Evolutionary conservation across 257 asterid species (phyloP).

Genomic region (Solanum piurae): DNA sequence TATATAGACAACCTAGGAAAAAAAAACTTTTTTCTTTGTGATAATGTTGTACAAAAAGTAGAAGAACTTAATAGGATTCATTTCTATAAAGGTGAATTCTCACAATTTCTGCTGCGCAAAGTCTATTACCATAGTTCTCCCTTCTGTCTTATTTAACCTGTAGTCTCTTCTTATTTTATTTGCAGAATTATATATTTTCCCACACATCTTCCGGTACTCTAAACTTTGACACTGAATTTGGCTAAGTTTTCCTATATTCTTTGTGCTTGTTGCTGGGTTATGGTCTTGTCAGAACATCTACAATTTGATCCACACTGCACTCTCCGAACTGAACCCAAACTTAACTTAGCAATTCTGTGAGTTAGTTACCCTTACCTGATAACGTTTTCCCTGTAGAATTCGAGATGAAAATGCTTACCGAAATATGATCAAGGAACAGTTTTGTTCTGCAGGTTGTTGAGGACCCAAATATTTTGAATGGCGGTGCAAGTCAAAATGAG

Average conservation of each 20-base stretch:
- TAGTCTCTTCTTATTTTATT: not conserved
- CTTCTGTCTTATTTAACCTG: not conserved
- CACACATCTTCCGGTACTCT: not conserved
- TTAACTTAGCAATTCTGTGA: not conserved
- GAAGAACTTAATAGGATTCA: not conserved
- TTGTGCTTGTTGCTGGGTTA: not conserved
- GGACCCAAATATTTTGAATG: slow-evolving; percentile 10
- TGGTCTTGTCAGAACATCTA: not conserved
- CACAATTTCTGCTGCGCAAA: not conserved
- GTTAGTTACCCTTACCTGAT: not conserved
- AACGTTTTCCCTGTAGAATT: not conserved
- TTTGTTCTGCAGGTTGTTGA: slow-evolving; percentile 31
- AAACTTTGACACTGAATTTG: not conserved
- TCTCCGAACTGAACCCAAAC: not conserved
- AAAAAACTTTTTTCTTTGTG: too few species aligned
- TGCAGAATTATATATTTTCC: not conserved
- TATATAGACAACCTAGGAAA: too few species aligned
- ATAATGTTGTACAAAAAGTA: not conserved
- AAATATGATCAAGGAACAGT: not conserved
- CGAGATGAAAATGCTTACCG: not conserved
- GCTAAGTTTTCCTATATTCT: not conserved
- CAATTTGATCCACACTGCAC: not conserved
- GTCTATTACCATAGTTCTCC: not conserved
- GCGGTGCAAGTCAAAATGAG: slow-evolving; percentile 19
- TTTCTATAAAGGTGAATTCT: not conserved